Conservation (phyloP, 2,329 filamentous ascomycete species). For the Cladosporium velox region DNA sequence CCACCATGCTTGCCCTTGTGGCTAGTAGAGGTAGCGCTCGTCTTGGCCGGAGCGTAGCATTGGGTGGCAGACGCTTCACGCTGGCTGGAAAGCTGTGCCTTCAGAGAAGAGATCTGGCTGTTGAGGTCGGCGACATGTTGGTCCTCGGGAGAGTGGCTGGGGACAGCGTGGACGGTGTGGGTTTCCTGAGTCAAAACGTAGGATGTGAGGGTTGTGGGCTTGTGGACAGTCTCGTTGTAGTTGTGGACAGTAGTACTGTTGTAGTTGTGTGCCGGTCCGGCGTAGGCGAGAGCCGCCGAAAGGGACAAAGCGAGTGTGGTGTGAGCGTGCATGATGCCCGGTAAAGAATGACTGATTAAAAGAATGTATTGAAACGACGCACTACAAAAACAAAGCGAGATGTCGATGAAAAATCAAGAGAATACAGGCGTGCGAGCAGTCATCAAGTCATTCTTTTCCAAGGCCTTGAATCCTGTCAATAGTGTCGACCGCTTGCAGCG, state of each 20-base stretch:
- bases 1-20: conserved; percentile 13
- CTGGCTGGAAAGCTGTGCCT: conserved; percentile 11
- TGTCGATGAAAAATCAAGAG: not conserved
- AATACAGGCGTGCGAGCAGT: not conserved
- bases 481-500: conserved; percentile 12
- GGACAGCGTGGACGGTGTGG: not conserved
- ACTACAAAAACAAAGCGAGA: conserved; percentile 7
- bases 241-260: conserved; percentile 3
- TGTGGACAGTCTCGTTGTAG: not conserved
- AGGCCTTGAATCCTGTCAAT: not conserved
- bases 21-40: not conserved
- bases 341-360: conserved; percentile 16
- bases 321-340: conserved; percentile 20
- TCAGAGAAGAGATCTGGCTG: conserved; percentile 15
- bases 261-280: not conserved
- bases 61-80: conserved; percentile 7
- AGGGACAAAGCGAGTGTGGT: conserved; percentile 20
- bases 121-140: conserved; percentile 7
- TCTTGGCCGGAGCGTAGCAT: conserved; percentile 7
- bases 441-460: conserved; percentile 12
- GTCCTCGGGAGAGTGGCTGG: conserved; percentile 7
- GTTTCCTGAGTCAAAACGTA: not conserved
- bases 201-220: conserved; percentile 3
- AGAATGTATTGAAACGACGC: conserved; percentile 15
- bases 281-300: conserved; percentile 11